phyloP scores from a whole-genome alignment of 83 land plant species.

The Diphasiastrum complanatum region DNA sequence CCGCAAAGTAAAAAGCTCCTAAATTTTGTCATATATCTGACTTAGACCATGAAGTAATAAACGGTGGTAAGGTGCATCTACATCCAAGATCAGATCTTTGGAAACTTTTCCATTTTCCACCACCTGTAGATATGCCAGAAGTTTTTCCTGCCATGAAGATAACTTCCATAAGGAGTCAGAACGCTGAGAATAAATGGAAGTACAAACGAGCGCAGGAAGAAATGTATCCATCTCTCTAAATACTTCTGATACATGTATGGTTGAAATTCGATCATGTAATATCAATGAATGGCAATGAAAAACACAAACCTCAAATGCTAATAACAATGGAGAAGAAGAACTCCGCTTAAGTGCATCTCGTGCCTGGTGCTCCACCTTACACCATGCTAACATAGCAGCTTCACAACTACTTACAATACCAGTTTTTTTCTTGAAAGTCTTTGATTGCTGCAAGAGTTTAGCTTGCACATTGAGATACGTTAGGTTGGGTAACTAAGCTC shows the following conservation, averaged over 20 bases:
- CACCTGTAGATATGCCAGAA: conserved; percentile 5
- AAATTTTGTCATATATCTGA: conserved; percentile 23
- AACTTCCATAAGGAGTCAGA: no score
- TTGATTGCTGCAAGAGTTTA: no score
- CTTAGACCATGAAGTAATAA: conserved; percentile 34
- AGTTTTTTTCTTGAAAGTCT: no score
- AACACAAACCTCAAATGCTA: conserved; percentile 57
- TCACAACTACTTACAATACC: conserved; percentile 26
- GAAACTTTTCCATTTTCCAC: conserved; percentile 13
- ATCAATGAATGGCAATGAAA: neutral
- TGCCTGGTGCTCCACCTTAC: conserved; percentile 51
- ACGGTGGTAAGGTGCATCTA: conserved; percentile 26
- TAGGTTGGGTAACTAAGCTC: no score
- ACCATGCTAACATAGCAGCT: conserved; percentile 71
- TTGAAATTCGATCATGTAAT: no score
- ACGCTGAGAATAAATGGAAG: no score
- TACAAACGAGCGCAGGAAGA: no score
- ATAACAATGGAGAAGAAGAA: conserved; percentile 48
- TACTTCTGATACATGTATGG: no score
- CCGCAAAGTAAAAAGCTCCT: neutral
- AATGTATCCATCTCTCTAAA: no score
- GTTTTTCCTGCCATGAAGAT: conserved; percentile 27
- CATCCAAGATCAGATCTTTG: conserved; percentile 21
- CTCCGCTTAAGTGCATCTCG: conserved; percentile 65
- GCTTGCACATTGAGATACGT: no score